Percentiles rank a stretch among this genome's conserved stretches.
These are phyloP conservation scores for Dictyostelium capitatum DNA, from an alignment of 78 protist genomes.

Conservation along the genomic window DNA sequence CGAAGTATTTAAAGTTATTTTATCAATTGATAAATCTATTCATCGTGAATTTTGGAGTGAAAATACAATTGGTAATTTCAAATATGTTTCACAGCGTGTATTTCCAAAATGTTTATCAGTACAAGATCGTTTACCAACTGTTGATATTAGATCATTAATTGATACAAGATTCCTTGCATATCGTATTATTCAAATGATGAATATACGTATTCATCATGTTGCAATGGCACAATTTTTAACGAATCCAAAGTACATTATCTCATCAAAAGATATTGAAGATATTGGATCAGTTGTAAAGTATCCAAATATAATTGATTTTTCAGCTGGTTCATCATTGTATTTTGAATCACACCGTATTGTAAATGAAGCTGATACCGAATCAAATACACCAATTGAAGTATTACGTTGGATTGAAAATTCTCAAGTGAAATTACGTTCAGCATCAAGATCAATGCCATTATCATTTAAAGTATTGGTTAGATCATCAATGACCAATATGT, in stretches of 20 bases:
- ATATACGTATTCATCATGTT: constrained; percentile 20
- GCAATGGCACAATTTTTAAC: constrained; percentile 52
- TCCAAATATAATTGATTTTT: constrained; percentile 53
- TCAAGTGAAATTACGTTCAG: constrained; percentile 13
- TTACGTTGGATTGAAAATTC: constrained; percentile 49
- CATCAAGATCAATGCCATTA: constrained; percentile 55
- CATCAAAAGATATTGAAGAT: constrained; percentile 46
- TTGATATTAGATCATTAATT: constrained; percentile 24
- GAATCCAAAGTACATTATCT: constrained; percentile 46
- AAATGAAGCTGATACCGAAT: neutral
- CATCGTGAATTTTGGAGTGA: constrained; percentile 45
- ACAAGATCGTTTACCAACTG: neutral
- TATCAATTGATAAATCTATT: neutral
- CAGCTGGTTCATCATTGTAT: constrained; percentile 37
- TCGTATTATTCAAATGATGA: constrained; percentile 48
- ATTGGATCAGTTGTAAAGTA: constrained; percentile 38
- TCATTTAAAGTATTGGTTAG: constrained; percentile 15
- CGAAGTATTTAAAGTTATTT: constrained; percentile 11
- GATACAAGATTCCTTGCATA: constrained; percentile 24
- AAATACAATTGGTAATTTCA: constrained; percentile 18
- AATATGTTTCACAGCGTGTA: constrained; percentile 25
- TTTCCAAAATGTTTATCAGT: constrained; percentile 54
- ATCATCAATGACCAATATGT: constrained; percentile 6
- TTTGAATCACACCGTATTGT: constrained; percentile 30
- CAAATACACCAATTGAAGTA: neutral